Base-by-base conservation (phyloP, 352 stramenopile genomes). In the Albugo candida region DNA sequence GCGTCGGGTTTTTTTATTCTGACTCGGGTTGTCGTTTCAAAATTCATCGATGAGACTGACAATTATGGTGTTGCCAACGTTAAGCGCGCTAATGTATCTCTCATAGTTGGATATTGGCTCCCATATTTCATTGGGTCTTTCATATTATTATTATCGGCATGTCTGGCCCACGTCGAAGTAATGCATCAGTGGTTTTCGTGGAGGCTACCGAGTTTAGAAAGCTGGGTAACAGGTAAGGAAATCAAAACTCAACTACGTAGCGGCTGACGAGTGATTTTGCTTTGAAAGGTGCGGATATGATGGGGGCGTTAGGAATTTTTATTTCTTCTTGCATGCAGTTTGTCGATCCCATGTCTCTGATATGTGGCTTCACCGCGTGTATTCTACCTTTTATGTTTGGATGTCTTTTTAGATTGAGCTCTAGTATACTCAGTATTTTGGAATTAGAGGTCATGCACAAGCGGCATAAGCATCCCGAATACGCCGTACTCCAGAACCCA, bases 131-230 rank as follows among this genome's bases (percentile, higher is more conserved):
- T 73, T n/a, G 76, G 76, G 16, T 82, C 72, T 19, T 86, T 89
- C 60, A 49, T 81, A 39, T 52, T 89, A 41, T 53, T 81, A 37
- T 49, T 84, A 19, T 81, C 73, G 41, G 66, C 73, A 17, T 89
- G 86, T 58, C 59, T 89, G 45, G 64, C 65, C 41, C 73, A 89
- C 44, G 76, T 89, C 24, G 76, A 89, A 49, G 76, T 86, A 27
- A 69, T 85, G 14, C 76, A 89, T 52, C 67, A 79, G 24, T 89
- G 76, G 76, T 79, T 86, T 46, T 83, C 73, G 4, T 83, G 69
- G 54, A 64, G 71, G 1, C 66, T 84, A 40, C 73, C 66, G 17
- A 81, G 65, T 5, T 60, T 74, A 13, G 63, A 74, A 47, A 69
- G 52, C 13, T 78, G 66, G 63, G 63, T 64, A 45, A 67, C 61